Evolutionary conservation across 169 alveolate species (phyloP), one percentile per base, ranked within the genome.

Genomic region (Plasmodium inui): DNA sequence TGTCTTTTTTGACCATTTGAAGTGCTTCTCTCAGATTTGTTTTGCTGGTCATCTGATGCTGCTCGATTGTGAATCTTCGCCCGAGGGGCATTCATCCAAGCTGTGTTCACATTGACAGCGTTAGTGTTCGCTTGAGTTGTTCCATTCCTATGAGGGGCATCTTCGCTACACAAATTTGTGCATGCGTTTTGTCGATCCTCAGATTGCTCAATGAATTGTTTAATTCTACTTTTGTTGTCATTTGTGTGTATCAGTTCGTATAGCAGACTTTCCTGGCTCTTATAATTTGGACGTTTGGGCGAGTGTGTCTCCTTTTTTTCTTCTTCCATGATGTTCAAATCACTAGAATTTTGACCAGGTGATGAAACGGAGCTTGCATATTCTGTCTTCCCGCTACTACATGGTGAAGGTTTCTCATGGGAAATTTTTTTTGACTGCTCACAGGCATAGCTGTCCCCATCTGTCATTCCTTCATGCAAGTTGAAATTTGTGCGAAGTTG

Each of bases 231-330:
- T 71, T 44, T 83, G 39, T 83, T 83, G 34, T 30, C 83, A 22
- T 83, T 71, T 39, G 41, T 83, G 46, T 83, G 44, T 37, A 83
- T 83, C n/a, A 83, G 55, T 41, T 72, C 92, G 37, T 83, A 83
- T 34, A 83, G 83, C 39, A 83, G 5, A n/a, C 73, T 61, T 39
- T 83, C 92, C 30, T 83, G 92, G 44, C 92, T 67, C 44, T 70
- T 83, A 70, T 17, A 10, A 71, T 71, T 41, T 19, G 26, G 30
- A 44, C 39, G 22, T 17, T 46, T 30, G 4, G 67, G 10, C 14
- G 37, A 67, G 37, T 12, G 7, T 67, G 34, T 67, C 76, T 67
- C 76, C 34, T 81, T 28, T 46, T 44, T 81, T 28, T 6, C 37
- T 81, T 81, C 46, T 7, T 57, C 37, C 67, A 81, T 3, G 10